These are phyloP conservation scores for Pythium phragmitis DNA, from an alignment of 352 stramenopile species.

Conservation along the genomic window DNA sequence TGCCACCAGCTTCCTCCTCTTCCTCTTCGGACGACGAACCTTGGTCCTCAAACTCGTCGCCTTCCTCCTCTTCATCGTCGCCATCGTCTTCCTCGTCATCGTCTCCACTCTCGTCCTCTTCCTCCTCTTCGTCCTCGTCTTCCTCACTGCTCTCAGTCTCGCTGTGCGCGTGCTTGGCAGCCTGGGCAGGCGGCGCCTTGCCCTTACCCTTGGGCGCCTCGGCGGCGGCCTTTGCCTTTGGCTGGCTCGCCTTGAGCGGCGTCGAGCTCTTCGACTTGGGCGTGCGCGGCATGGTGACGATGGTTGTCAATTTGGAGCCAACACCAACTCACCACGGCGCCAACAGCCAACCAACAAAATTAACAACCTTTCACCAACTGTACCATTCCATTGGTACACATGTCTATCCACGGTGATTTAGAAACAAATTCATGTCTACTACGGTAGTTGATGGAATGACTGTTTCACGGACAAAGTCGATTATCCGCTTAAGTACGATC, in stretches of 20 bases:
- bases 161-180: slow-evolving; percentile 19
- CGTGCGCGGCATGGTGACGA: slow-evolving; percentile 21
- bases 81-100: slow-evolving; percentile 45
- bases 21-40: slow-evolving; percentile 79
- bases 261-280: slow-evolving; percentile 20
- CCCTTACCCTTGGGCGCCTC: neutral
- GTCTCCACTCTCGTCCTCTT: slow-evolving; percentile 52
- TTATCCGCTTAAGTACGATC: slow-evolving; percentile 23
- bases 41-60: slow-evolving; percentile 85
- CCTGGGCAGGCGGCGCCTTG: slow-evolving; percentile 14
- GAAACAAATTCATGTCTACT: neutral
- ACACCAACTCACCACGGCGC: slow-evolving; percentile 10
- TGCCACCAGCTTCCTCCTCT: slow-evolving; percentile 56
- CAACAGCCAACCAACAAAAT: slow-evolving; percentile 21
- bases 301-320: slow-evolving; percentile 23
- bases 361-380: slow-evolving; percentile 30
- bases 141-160: slow-evolving; percentile 55
- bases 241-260: slow-evolving; percentile 31
- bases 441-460: neutral
- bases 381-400: slow-evolving; percentile 16
- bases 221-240: neutral
- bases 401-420: slow-evolving; percentile 9
- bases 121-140: slow-evolving; percentile 41
- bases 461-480: neutral
- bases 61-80: slow-evolving; percentile 45